Evolutionary conservation across 345 rosid species (phyloP).

Genomic region (Rhodamnia rubescens): DNA sequence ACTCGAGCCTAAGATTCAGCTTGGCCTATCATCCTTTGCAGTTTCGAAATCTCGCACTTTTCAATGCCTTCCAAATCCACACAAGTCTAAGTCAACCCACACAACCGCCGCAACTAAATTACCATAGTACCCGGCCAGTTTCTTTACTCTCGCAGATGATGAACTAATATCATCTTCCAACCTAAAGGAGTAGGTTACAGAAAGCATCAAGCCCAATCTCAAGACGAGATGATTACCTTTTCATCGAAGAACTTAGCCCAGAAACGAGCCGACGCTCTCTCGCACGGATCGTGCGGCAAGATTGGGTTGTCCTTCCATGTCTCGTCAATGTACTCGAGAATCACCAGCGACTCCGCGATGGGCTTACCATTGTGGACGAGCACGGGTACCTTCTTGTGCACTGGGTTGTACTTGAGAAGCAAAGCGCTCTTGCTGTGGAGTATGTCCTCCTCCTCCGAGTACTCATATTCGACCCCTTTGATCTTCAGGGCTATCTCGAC

Average conservation of each 20-base stretch:
- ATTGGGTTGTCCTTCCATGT: slow-evolving; percentile 20
- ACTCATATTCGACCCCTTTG: slow-evolving; percentile 21
- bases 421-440: slow-evolving; percentile 9
- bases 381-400: slow-evolving; percentile 28
- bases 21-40: background rate
- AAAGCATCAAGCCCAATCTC: background rate
- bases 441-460: slow-evolving; percentile 13
- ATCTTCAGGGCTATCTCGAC: slow-evolving; percentile 18
- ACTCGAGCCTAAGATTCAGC: background rate
- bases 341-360: slow-evolving; percentile 11
- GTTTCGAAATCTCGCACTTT: background rate
- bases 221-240: background rate
- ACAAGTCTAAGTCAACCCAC: background rate
- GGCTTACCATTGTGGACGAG: slow-evolving; percentile 13
- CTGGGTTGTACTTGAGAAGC: slow-evolving; percentile 17
- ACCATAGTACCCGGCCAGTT: background rate
- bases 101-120: background rate
- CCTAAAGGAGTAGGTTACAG: background rate
- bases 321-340: slow-evolving; percentile 22
- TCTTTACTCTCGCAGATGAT: background rate
- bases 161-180: background rate
- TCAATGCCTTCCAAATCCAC: background rate
- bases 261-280: slow-evolving; percentile 17
- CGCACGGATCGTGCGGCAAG: slow-evolving; percentile 10
- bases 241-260: slow-evolving; percentile 22